Base-by-base conservation (phyloP, 139 green algal species). In the Pycnococcus provasolii region DNA sequence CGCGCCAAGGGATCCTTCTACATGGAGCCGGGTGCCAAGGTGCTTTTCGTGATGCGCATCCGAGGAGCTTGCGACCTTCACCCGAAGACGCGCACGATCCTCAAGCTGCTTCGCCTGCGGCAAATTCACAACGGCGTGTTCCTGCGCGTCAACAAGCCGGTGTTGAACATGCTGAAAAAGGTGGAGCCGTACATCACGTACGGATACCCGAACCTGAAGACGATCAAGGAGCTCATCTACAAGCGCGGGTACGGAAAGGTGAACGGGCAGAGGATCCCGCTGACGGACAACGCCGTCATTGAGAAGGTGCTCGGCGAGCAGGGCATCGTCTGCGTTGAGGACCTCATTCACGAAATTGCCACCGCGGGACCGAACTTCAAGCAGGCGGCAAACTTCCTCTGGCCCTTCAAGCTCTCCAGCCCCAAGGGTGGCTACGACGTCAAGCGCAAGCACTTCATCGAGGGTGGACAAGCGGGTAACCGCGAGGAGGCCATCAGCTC, bases 121-220 rank as follows among this genome's bases (percentile, higher is more conserved):
- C 93, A 97, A 86, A 96, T 97, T 77, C 89, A 96, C 89, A 97
- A 92, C 73, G 94, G 84, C 60, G 88, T 97, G 41, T 99, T 99
- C 84, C 73, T 98, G 59, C 80, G 92, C 83, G 83, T 96, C 40
- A 99, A 95, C 90, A 97, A 97, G 88, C 90, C 94, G 44, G 96
- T 87, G 13, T 68, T 97, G 44, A 92, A 89, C 79, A 95, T 97
- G 89, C 77, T 99, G 63, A 83, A 86, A 71, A 85, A 82, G 46
- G 93, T 97, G 64, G 94, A 99, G 84, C 94, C 94, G 15, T 99
- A 96, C 84, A 84, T 99, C 54, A 82, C 93, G 0, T 99, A 72
- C 76, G 74, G 94, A 26, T 96, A 97, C 84, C 93, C 94, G 70
- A 97, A 95, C 85, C 83, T 96, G 57, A 98, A 97, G 90, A 90